phyloP scores from a whole-genome alignment of 768 basidiomycete species.

The Phylloporus rhodoxanthus region DNA sequence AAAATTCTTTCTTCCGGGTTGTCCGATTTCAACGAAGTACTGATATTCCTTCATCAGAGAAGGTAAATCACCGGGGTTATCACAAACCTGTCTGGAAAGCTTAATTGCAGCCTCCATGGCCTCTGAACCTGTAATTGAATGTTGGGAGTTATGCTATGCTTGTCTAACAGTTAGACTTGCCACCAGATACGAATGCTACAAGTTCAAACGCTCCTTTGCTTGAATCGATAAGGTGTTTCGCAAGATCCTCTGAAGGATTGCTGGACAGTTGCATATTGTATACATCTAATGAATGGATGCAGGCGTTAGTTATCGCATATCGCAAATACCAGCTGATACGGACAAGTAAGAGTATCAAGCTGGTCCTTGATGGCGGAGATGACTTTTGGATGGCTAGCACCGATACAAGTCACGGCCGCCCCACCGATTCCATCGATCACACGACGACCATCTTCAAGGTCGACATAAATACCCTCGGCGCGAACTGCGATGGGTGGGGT shows the following conservation, averaged over 20 bases:
- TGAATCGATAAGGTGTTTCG: conserved; percentile 54
- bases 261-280: conserved; percentile 84
- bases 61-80: neutral
- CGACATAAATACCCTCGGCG: conserved; percentile 65
- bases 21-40: conserved; percentile 68
- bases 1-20: conserved; percentile 67
- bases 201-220: conserved; percentile 71
- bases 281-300: conserved; percentile 48
- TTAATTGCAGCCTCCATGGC: conserved; percentile 88
- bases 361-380: conserved; percentile 74
- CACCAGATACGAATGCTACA: conserved; percentile 71
- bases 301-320: neutral
- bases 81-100: conserved; percentile 63
- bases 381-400: conserved; percentile 67
- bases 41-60: conserved; percentile 25
- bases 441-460: conserved; percentile 60
- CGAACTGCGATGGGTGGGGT: conserved; percentile 60
- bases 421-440: conserved; percentile 81
- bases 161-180: conserved; percentile 30
- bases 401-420: conserved; percentile 77
- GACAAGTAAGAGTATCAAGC: conserved; percentile 71
- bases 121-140: conserved; percentile 58
- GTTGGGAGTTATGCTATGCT: neutral
- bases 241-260: conserved; percentile 75
- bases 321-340: conserved; percentile 20